A percentile compares a stretch with the other conserved stretches of the same genome.
phyloP scores from a whole-genome alignment of 805 yeast genomes.

The Pichia nanzhaoensis region DNA sequence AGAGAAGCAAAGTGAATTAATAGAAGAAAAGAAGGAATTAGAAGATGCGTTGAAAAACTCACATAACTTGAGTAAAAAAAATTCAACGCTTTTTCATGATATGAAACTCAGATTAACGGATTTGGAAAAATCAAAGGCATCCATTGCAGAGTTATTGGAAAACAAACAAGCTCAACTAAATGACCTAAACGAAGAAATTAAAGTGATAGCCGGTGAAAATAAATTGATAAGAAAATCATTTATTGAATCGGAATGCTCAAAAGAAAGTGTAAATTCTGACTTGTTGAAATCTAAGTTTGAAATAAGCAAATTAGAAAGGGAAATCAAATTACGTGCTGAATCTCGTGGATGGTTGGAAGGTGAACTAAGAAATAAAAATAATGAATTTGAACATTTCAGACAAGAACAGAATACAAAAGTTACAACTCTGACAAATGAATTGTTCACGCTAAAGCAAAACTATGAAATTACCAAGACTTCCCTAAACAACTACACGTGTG shows the following conservation, averaged over 20 bases:
- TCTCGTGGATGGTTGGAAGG: slow-evolving; percentile 31
- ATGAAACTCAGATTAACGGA: slow-evolving; percentile 16
- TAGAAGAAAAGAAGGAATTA: slow-evolving; percentile 18
- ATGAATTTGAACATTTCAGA: slow-evolving; percentile 25
- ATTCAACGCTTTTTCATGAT: slow-evolving; percentile 12
- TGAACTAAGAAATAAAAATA: slow-evolving; percentile 27
- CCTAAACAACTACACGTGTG: slow-evolving; percentile 29
- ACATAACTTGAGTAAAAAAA: not conserved
- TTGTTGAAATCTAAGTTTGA: slow-evolving; percentile 22
- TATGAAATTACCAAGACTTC: slow-evolving; percentile 22
- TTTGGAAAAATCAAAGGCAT: slow-evolving; percentile 24
- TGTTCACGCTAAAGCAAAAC: slow-evolving; percentile 33
- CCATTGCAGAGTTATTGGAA: slow-evolving; percentile 31
- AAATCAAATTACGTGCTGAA: slow-evolving; percentile 26
- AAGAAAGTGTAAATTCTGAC: slow-evolving; percentile 24
- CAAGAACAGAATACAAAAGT: slow-evolving; percentile 27
- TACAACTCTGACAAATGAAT: slow-evolving; percentile 28
- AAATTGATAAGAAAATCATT: slow-evolving; percentile 37
- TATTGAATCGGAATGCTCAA: slow-evolving; percentile 32
- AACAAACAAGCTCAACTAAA: slow-evolving; percentile 32
- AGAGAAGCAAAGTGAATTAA: slow-evolving; percentile 17
- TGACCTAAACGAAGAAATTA: slow-evolving; percentile 35
- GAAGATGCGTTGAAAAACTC: slow-evolving; percentile 6
- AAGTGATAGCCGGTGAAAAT: slow-evolving; percentile 34
- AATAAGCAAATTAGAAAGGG: slow-evolving; percentile 25